phyloP scores from a whole-genome alignment of 352 stramenopile genomes.

The Thraustotheca clavata region DNA sequence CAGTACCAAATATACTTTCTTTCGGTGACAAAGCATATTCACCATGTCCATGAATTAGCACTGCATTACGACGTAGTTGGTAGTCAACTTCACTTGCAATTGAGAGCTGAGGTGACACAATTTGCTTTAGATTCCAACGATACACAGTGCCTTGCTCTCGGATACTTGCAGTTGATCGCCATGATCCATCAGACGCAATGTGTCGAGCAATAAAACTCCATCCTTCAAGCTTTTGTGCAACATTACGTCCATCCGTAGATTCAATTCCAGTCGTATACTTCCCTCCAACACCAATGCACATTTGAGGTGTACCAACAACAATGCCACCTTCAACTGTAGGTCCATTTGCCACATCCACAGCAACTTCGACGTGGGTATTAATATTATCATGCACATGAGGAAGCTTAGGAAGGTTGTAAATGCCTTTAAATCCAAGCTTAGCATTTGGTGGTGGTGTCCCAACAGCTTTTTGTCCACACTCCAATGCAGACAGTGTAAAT shows the following conservation, averaged over 20 bases:
- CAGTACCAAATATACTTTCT: constrained; percentile 11
- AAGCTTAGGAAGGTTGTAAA: background rate
- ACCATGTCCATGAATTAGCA: constrained; percentile 11
- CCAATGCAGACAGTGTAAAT: constrained; percentile 15
- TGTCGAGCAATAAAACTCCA: constrained; percentile 3
- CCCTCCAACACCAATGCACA: constrained; percentile 14
- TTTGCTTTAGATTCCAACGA: constrained; percentile 9
- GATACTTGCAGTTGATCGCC: constrained; percentile 1
- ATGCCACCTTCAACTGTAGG: constrained; percentile 4
- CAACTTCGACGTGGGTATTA: background rate
- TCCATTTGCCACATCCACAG: constrained; percentile 16
- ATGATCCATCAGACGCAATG: background rate
- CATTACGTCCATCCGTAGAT: background rate
- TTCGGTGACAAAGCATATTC: background rate
- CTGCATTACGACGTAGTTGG: background rate
- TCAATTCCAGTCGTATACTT: constrained; percentile 15
- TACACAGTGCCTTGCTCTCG: constrained; percentile 13
- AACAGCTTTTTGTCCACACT: constrained; percentile 20
- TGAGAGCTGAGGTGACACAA: background rate
- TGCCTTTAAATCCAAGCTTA: constrained; percentile 18
- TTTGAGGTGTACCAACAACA: background rate
- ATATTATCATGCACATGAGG: background rate
- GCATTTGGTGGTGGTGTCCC: constrained; percentile 16
- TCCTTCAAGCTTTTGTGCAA: constrained; percentile 10
- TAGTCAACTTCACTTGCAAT: constrained; percentile 16